Evolutionary conservation across 768 basidiomycete genomes (phyloP).

Genomic region (Boletus subcaerulescens): DNA sequence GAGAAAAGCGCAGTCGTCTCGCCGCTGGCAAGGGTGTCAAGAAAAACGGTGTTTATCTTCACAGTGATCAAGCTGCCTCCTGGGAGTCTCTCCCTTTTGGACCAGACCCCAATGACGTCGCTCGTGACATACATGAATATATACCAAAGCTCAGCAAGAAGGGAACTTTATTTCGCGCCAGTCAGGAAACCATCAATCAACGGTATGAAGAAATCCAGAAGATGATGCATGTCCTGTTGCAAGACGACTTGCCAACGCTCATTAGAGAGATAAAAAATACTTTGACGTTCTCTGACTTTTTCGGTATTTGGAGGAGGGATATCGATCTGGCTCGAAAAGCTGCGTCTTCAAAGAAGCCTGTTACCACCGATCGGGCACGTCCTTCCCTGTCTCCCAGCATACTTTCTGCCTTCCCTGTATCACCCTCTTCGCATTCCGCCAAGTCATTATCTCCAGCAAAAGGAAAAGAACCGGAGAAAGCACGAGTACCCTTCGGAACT

Average conservation of each 20-base stretch:
- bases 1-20: conserved; percentile 66
- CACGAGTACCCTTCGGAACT: background rate
- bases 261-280: conserved; percentile 62
- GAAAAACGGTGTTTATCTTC: conserved; percentile 64
- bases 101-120: conserved; percentile 72
- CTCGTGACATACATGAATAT: conserved; percentile 62
- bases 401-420: conserved; percentile 53
- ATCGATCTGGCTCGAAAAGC: conserved; percentile 53
- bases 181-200: conserved; percentile 61
- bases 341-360: conserved; percentile 14
- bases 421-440: conserved; percentile 19
- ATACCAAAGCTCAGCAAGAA: conserved; percentile 70
- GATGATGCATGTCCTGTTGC: conserved; percentile 58
- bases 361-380: conserved; percentile 29
- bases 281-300: conserved; percentile 67
- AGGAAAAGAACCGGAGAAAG: conserved; percentile 13
- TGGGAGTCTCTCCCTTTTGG: conserved; percentile 85
- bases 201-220: conserved; percentile 58
- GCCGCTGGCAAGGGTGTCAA: conserved; percentile 73
- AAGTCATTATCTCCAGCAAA: conserved; percentile 5
- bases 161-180: conserved; percentile 68
- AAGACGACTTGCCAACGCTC: conserved; percentile 60
- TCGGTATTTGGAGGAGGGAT: conserved; percentile 75
- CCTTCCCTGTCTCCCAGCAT: conserved; percentile 52
- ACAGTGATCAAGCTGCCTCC: conserved; percentile 71